phyloP scores from a whole-genome alignment of 768 basidiomycete species.

The Tricholoma hemisulphureum region DNA sequence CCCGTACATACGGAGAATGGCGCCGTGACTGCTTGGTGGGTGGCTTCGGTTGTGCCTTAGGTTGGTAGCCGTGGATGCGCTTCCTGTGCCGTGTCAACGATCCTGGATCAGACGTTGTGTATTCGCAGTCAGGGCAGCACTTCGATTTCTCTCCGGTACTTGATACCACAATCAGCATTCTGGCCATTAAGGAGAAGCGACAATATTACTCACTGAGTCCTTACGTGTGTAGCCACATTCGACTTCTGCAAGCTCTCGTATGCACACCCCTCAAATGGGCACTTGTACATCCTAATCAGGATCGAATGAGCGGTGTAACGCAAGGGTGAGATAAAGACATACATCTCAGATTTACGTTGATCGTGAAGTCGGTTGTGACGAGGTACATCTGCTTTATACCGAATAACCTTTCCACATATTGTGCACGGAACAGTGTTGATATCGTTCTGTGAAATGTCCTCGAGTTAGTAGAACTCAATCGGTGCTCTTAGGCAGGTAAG shows the following conservation, averaged over 20 bases:
- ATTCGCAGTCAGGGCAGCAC: conserved; percentile 27
- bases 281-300: conserved; percentile 26
- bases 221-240: conserved; percentile 32
- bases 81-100: conserved; percentile 33
- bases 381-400: conserved; percentile 18
- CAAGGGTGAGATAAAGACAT: conserved; percentile 3
- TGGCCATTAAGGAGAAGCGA: neutral
- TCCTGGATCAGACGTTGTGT: conserved; percentile 28
- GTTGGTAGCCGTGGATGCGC: conserved; percentile 23
- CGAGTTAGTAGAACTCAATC: neutral
- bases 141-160: conserved; percentile 29
- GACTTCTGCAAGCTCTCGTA: conserved; percentile 31
- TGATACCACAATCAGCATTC: neutral
- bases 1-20: conserved; percentile 8
- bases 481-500: neutral
- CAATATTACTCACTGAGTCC: conserved; percentile 26
- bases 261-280: conserved; percentile 24
- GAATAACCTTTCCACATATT: conserved; percentile 18
- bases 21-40: conserved; percentile 6
- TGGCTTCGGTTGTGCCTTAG: conserved; percentile 9
- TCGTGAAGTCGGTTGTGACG: conserved; percentile 20
- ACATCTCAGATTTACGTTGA: conserved; percentile 10
- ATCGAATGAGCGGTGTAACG: neutral
- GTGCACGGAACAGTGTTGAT: conserved; percentile 18
- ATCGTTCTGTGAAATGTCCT: conserved; percentile 8